phyloP scores from a whole-genome alignment of 2,329 filamentous ascomycete genomes.

The Tolypocladium nubicola region DNA sequence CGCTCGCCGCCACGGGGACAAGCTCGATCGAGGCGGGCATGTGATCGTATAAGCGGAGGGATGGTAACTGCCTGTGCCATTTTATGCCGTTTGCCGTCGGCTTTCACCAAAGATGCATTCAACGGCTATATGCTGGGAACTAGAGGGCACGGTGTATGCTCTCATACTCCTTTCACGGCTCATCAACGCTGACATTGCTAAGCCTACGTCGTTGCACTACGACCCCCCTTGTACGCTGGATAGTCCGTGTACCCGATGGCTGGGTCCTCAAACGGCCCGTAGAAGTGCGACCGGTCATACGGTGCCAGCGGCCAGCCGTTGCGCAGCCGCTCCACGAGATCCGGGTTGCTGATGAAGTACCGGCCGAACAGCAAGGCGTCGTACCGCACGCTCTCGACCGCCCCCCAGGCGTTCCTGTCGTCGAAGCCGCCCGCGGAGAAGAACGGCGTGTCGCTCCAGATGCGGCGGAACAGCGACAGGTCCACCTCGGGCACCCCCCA shows the following conservation, averaged over 20 bases:
- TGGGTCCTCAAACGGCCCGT: slow-evolving; percentile 25
- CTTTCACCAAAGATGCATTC: too few relatives aligned
- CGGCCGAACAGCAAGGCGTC: slow-evolving; percentile 36
- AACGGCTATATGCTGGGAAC: too few relatives aligned
- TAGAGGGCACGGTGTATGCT: too few relatives aligned
- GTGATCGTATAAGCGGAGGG: neutral
- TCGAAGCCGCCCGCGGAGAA: slow-evolving; percentile 45
- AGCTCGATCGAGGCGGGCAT: slow-evolving; percentile 33
- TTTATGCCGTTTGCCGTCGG: too few relatives aligned
- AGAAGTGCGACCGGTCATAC: slow-evolving; percentile 34
- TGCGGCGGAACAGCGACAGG: slow-evolving; percentile 35
- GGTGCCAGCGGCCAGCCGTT: slow-evolving; percentile 24
- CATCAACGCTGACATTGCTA: too few relatives aligned
- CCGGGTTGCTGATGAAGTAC: slow-evolving; percentile 37
- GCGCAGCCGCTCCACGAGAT: slow-evolving; percentile 31
- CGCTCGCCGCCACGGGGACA: slow-evolving; percentile 53
- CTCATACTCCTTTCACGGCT: too few relatives aligned
- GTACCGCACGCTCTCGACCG: slow-evolving; percentile 29
- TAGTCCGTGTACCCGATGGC: slow-evolving; percentile 25
- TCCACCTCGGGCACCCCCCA: slow-evolving; percentile 26
- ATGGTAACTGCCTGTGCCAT: too few relatives aligned
- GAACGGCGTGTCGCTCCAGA: slow-evolving; percentile 42
- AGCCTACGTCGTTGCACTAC: neutral
- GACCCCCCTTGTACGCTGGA: slow-evolving; percentile 5
- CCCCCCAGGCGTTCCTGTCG: slow-evolving; percentile 36